Evolutionary conservation across 1,284 basidiomycete species (phyloP).

Genomic region (Taiwanofungus camphoratus): DNA sequence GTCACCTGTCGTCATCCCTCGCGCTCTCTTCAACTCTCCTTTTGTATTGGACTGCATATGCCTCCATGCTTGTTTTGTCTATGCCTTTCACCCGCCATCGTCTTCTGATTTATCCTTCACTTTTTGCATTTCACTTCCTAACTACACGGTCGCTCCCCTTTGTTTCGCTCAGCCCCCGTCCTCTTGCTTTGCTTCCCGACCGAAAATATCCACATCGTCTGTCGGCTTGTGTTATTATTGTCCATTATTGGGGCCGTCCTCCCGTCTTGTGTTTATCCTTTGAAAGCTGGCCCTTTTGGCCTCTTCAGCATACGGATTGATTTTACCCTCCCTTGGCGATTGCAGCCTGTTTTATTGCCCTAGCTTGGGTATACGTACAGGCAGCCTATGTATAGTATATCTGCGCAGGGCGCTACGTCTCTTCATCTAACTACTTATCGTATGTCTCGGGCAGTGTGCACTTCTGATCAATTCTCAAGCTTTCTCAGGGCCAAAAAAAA

Average conservation of each 20-base stretch:
- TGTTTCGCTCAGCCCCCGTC: constrained; percentile 11
- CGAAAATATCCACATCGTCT: constrained; percentile 13
- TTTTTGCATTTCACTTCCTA: constrained; percentile 15
- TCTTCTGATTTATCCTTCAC: constrained; percentile 14
- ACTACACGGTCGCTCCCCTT: constrained; percentile 19
- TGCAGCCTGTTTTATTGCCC: constrained; percentile 11
- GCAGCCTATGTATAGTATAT: constrained; percentile 20
- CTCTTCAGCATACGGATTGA: neutral
- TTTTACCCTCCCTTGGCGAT: constrained; percentile 8
- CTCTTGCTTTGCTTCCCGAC: constrained; percentile 18
- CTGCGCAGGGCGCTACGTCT: constrained; percentile 22
- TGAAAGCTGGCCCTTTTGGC: constrained; percentile 1
- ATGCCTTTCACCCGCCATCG: constrained; percentile 17
- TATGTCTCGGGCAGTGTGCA: neutral
- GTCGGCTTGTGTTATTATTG: constrained; percentile 22
- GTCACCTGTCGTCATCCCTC: constrained; percentile 16
- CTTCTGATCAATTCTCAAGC: too few relatives aligned
- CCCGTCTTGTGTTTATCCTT: neutral
- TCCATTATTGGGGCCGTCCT: constrained; percentile 10
- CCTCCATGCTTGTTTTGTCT: constrained; percentile 20
- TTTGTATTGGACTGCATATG: constrained; percentile 19
- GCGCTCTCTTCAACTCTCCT: constrained; percentile 15
- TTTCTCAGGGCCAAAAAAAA: too few relatives aligned
- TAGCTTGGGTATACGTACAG: constrained; percentile 21
- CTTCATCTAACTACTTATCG: constrained; percentile 9